Conservation (phyloP, 371 early-diverging fungal genomes). For the Actinomortierella wolfii region DNA sequence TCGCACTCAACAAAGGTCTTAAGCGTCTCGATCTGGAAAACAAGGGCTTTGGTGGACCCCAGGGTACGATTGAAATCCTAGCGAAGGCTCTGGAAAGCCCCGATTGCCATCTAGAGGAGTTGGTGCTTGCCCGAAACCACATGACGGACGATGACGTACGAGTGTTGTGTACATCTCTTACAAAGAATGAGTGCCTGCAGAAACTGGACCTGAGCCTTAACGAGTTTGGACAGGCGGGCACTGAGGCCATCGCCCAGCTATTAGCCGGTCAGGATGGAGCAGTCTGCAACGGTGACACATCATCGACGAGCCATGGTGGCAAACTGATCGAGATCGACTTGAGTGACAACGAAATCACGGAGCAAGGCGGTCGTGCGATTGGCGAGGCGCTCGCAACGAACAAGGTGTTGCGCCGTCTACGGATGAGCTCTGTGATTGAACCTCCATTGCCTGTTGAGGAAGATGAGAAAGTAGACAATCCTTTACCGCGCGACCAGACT, state of each 20-base stretch:
- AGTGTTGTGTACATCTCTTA: constrained; percentile 30
- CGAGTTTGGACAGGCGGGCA: constrained; percentile 47
- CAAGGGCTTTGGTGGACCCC: constrained; percentile 50
- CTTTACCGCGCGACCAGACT: constrained; percentile 43
- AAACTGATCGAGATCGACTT: constrained; percentile 55
- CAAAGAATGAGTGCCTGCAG: constrained; percentile 22
- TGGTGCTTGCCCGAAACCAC: constrained; percentile 57
- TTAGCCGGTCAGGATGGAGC: constrained; percentile 22
- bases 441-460: constrained; percentile 39
- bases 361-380: constrained; percentile 50
- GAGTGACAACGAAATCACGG: constrained; percentile 58
- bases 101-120: constrained; percentile 31
- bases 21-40: constrained; percentile 61
- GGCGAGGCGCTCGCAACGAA: constrained; percentile 47
- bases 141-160: constrained; percentile 47
- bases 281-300: no score
- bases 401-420: constrained; percentile 44
- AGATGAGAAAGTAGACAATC: constrained; percentile 41
- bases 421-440: constrained; percentile 52
- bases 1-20: constrained; percentile 58
- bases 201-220: constrained; percentile 54
- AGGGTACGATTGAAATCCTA: constrained; percentile 9
- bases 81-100: constrained; percentile 43
- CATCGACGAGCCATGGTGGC: no score
- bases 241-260: constrained; percentile 29